Evolutionary conservation across 352 stramenopile genomes (phyloP).

Genomic region (Pythium brassicae): DNA sequence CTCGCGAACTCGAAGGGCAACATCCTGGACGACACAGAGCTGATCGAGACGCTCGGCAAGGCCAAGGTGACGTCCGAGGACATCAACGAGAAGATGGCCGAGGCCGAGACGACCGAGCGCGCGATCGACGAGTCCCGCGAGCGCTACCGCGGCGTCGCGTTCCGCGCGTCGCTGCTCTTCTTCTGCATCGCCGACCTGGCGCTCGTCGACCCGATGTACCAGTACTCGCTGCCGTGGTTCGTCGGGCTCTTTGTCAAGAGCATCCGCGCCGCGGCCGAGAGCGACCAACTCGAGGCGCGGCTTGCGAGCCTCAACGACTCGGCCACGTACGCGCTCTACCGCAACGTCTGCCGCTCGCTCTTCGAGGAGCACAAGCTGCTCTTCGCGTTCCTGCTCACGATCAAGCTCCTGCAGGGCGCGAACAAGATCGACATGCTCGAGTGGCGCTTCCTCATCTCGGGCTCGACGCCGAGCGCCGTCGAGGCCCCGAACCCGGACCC

Average conservation of each 20-base stretch:
- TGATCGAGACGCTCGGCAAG: conserved; percentile 90
- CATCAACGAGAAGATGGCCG: conserved; percentile 91
- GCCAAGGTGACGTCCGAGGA: conserved; percentile 91
- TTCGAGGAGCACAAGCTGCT: conserved; percentile 95
- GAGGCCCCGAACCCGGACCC: conserved; percentile 22
- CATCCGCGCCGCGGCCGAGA: conserved; percentile 77
- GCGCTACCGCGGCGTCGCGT: conserved; percentile 86
- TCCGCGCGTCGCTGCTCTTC: conserved; percentile 87
- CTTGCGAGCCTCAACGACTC: conserved; percentile 89
- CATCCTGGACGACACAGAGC: conserved; percentile 90
- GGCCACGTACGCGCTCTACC: conserved; percentile 92
- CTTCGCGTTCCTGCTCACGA: conserved; percentile 91
- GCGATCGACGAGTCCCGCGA: conserved; percentile 89
- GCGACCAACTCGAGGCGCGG: conserved; percentile 80
- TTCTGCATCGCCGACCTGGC: conserved; percentile 91
- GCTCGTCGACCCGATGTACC: conserved; percentile 92
- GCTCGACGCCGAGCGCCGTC: conserved; percentile 45
- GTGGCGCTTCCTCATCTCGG: conserved; percentile 93
- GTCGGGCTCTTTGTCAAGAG: conserved; percentile 88
- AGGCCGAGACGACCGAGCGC: conserved; percentile 90
- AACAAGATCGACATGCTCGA: conserved; percentile 85
- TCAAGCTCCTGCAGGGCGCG: conserved; percentile 76
- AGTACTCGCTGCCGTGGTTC: conserved; percentile 95
- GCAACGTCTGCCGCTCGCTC: conserved; percentile 91
- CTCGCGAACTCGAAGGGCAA: conserved; percentile 91